These are phyloP conservation scores for Platanus orientalis DNA, from an alignment of 164 flowering plant genomes.

Conservation along the genomic window DNA sequence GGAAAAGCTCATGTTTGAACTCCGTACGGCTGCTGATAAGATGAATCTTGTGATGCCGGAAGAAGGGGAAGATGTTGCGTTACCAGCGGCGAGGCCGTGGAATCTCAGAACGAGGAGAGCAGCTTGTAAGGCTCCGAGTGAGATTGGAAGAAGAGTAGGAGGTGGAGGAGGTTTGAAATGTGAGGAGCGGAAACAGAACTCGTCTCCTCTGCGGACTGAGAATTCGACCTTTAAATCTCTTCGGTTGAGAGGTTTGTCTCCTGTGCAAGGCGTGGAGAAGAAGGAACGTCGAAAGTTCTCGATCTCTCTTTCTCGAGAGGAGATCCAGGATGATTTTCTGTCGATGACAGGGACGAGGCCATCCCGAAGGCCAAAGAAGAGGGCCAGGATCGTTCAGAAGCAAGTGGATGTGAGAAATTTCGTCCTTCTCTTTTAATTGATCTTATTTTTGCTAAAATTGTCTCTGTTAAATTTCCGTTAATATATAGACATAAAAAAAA, in stretches of 20 bases:
- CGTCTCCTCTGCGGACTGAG: conserved; percentile 30
- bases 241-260: conserved; percentile 17
- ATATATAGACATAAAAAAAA: too few relatives aligned
- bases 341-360: conserved; percentile 51
- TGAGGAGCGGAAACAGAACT: conserved; percentile 16
- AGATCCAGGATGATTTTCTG: conserved; percentile 74
- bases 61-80: conserved; percentile 20
- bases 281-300: conserved; percentile 42
- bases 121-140: conserved; percentile 39
- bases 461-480: background rate
- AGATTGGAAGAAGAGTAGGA: conserved; percentile 15
- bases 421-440: background rate
- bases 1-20: conserved; percentile 54
- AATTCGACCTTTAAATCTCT: conserved; percentile 20
- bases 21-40: conserved; percentile 45
- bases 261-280: conserved; percentile 20
- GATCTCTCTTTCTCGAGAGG: conserved; percentile 44
- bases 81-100: conserved; percentile 43
- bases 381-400: conserved; percentile 45
- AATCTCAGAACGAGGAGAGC: conserved; percentile 72
- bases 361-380: conserved; percentile 71
- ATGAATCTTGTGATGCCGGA: conserved; percentile 38
- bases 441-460: background rate
- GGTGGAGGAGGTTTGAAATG: conserved; percentile 7
- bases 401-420: conserved; percentile 54